Base-by-base conservation (phyloP, 1,284 basidiomycete genomes). In the Moesziomyces sp. region DNA sequence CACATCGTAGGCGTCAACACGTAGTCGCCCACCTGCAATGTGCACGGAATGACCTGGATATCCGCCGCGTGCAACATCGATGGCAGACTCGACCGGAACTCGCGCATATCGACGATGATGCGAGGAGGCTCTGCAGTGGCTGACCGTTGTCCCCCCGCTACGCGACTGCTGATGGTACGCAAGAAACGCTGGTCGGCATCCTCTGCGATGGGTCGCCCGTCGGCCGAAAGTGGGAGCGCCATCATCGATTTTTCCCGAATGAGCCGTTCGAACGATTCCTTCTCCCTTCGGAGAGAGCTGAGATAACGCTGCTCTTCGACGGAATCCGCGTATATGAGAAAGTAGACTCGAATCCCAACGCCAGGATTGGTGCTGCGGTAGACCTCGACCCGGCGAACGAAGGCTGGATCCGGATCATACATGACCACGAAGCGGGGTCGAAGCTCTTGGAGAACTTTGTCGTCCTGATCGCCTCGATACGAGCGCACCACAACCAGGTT, bases 301-400 rank as follows among this genome's bases (percentile, higher is more conserved):
- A 99, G 88, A 84, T 97, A 99, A 79, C 93, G 91, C 84, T 97
- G 94, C 81, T 99, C 96, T 83, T 99, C 97, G 70, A 92, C 93
- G 48, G 93, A 96, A 77, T 93, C 90, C 52, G 90, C 89, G 85
- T 98, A 98, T 19, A 94, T 87, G 90, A 98, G 91, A 83, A 98
- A 95, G 84, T 99, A 99, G 4, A 97, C 92, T n/a, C 94, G 88
- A 1, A 98, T 89, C 0, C 88, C 0, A 91, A 92, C 0, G 91
- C 91, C 90, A 89, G 72, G 90, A 91, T 79, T 91, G 89, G 84
- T 95, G 94, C 6, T 93, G 90, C 93, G 94, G 74, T 28, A 81
- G 19, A 94, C 93, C 88, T 99, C 96, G 42, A 99, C 88, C 0
- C 96, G 88, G 26, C 97, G 88, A 42, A 98, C 89, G 77, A 98